Evolutionary conservation across 192 early-diverging fungal genomes (phyloP).

Genomic region (Coemansia sp.): DNA sequence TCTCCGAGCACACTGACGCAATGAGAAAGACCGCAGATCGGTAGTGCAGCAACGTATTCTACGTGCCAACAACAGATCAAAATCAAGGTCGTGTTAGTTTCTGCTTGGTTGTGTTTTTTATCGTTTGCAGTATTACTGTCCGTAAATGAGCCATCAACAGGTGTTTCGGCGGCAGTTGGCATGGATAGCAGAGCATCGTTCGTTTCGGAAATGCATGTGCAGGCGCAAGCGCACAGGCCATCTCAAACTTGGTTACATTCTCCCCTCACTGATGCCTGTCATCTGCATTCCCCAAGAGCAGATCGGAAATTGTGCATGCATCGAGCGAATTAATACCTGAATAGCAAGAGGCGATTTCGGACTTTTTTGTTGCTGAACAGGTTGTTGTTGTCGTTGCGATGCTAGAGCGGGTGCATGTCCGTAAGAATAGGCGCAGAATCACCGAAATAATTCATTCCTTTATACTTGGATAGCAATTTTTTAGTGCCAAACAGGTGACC

Average conservation of each 20-base stretch:
- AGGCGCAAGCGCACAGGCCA: neutral
- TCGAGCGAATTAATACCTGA: too few species aligned
- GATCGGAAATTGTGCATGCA: neutral
- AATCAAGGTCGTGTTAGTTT: neutral
- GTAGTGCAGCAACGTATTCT: neutral
- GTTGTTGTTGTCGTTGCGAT: too few species aligned
- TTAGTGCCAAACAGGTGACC: neutral
- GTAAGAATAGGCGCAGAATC: neutral
- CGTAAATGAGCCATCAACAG: neutral
- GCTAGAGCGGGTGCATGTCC: neutral
- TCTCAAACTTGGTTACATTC: constrained; percentile 8
- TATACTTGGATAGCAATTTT: neutral
- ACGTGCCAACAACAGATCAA: neutral
- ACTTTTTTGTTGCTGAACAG: too few species aligned
- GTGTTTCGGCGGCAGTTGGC: neutral
- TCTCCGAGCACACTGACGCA: neutral
- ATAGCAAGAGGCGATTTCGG: neutral
- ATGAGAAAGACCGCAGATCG: too few species aligned
- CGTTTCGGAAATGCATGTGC: neutral
- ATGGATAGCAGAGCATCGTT: neutral
- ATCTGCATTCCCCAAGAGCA: too few species aligned
- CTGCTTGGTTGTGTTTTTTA: neutral
- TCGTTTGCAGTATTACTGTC: neutral
- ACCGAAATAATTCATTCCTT: neutral
- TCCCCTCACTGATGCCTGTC: too few species aligned